A percentile compares a stretch with the other conserved stretches of the same genome.
phyloP scores from a whole-genome alignment of 1,284 basidiomycete genomes.

The Porodaedalea pini region DNA sequence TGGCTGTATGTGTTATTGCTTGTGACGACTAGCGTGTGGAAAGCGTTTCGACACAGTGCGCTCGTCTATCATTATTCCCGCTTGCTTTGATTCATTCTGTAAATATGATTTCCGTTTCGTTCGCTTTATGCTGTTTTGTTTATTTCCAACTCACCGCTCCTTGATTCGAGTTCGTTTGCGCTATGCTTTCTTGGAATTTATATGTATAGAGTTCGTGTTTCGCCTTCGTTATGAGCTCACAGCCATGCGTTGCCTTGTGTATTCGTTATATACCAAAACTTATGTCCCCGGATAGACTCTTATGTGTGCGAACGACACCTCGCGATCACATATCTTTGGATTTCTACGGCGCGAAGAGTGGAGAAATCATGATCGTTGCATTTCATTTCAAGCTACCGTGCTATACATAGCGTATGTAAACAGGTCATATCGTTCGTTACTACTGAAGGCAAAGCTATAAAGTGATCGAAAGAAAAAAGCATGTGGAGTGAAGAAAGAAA shows the following conservation, averaged over 20 bases:
- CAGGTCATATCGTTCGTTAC: slow-evolving; percentile 15
- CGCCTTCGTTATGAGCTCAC: neutral
- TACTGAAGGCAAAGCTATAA: neutral
- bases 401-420: neutral
- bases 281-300: no score
- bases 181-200: neutral
- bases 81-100: neutral
- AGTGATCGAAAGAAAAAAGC: neutral
- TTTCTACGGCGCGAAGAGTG: neutral
- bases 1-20: no score
- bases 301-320: no score
- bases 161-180: neutral
- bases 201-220: neutral
- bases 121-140: neutral
- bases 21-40: no score
- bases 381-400: slow-evolving; percentile 11
- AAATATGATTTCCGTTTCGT: neutral
- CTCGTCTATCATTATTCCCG: no score
- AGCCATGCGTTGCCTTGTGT: no score
- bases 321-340: no score
- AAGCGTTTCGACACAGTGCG: no score
- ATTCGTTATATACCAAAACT: no score
- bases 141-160: neutral
- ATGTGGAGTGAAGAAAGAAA: neutral
- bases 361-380: neutral